These are phyloP conservation scores for Paraglomus occultum DNA, from an alignment of 192 early-diverging fungal genomes.

Conservation along the genomic window DNA sequence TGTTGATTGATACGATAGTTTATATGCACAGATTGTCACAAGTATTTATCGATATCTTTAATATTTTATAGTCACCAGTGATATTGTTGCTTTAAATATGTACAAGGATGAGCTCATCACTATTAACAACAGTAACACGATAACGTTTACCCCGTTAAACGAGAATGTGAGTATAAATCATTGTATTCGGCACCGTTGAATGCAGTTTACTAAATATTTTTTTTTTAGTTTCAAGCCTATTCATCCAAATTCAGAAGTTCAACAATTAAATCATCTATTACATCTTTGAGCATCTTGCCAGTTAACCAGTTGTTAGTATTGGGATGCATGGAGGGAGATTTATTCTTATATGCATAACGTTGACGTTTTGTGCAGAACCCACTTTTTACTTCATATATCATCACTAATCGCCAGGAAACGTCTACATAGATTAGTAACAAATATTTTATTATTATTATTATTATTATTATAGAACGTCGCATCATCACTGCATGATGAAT, in stretches of 20 bases:
- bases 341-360: conserved; percentile 52
- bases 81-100: conserved; percentile 54
- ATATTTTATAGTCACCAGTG: conserved; percentile 31
- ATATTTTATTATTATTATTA: no score
- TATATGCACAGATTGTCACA: not conserved
- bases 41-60: conserved; percentile 16
- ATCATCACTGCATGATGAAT: no score
- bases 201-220: not conserved
- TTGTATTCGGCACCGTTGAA: not conserved
- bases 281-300: conserved; percentile 49
- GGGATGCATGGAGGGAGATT: conserved; percentile 57
- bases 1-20: not conserved
- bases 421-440: no score
- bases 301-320: conserved; percentile 57
- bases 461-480: no score
- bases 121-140: conserved; percentile 55
- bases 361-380: no score
- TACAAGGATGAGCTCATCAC: conserved; percentile 63
- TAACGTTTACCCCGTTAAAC: conserved; percentile 58
- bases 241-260: conserved; percentile 59
- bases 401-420: no score
- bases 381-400: no score
- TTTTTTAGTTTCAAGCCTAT: conserved; percentile 49
- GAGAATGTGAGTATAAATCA: conserved; percentile 48
- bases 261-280: conserved; percentile 53